Evolutionary conservation across 2,329 filamentous ascomycete species (phyloP), one percentile per base, ranked within the genome.

Genomic region (Metarhizium brunneum): DNA sequence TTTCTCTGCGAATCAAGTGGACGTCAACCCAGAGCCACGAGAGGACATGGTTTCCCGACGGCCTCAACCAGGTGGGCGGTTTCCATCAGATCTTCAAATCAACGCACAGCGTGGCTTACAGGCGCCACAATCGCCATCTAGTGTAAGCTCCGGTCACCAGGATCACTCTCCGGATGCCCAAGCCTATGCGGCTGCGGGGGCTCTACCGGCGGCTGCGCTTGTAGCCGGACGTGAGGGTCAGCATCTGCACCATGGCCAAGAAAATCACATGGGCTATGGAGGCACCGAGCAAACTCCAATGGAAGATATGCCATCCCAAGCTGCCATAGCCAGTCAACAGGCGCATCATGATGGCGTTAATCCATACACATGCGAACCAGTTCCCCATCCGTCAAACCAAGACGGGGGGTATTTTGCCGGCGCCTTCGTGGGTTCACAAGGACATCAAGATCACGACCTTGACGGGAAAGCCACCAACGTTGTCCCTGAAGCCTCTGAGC

Each of bases 11-110:
- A 73, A 64, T 74, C 73, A 71, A 57, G 65, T 72, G 52, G 68
- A 70, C 45, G 69, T 78, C 58, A 76, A 69, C 60, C 74, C 73
- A 58, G 74, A 71, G 63, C 73, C 75, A 59, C 77, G 73, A 61
- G 73, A 78, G 65, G 79, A 81, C 57, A 68, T 70, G 54, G 69
- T 73, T 63, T 76, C 81, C 64, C 81, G 81, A 71, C 85, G 91
- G 71, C 88, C 90, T 69, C 84, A 89, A 81, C 86, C 90, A 85
- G 92, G 92, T 85, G 92, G 92, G 78, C 85, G 92, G 72, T 99
- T 99, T 77, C 92, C 92, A 74, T 95, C 89, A 74, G 92, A 96
- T 78, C 78, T 97, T 65, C 85, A 91, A 76, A 82, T 95, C 70
- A 88, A 91, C 71, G 76, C 80, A 59, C 75, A 83, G 69, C 85